Evolutionary conservation across 306 rosid species (phyloP).

Genomic region (Inga laurina): DNA sequence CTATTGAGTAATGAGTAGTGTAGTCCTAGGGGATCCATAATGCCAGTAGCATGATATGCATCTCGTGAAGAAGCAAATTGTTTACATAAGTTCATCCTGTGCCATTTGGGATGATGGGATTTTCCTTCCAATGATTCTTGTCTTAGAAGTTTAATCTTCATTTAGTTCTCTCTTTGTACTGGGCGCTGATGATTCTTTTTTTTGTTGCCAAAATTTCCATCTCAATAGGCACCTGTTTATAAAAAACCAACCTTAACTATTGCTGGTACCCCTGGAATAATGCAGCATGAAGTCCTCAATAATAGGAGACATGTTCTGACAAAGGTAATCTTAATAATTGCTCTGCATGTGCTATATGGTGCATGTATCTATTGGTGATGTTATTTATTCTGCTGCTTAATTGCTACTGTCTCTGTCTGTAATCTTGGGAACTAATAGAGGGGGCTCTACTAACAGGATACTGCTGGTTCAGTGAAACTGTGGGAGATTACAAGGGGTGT

Average conservation of each 20-base stretch:
- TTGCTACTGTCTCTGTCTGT: not conserved
- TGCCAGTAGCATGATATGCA: not conserved
- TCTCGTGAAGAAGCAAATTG: not conserved
- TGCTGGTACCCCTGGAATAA: conserved; percentile 75
- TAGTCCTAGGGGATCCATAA: not conserved
- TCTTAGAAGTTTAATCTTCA: conserved; percentile 19
- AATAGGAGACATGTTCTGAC: conserved; percentile 82
- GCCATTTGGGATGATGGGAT: not conserved
- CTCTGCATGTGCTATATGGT: not conserved
- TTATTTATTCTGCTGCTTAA: conserved; percentile 1
- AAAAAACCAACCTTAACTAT: conserved; percentile 70
- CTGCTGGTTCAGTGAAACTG: conserved; percentile 74
- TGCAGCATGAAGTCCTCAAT: conserved; percentile 83
- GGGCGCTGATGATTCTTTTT: conserved; percentile 17
- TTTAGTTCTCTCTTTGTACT: conserved; percentile 12
- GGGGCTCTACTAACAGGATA: conserved; percentile 51
- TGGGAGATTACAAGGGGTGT: conserved; percentile 90
- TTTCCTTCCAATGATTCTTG: conserved; percentile 13
- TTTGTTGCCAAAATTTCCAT: conserved; percentile 24
- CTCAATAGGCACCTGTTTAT: conserved; percentile 67
- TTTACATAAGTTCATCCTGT: not conserved
- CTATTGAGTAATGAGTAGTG: conserved; percentile 3
- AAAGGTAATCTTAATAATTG: conserved; percentile 55
- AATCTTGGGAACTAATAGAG: conserved; percentile 28
- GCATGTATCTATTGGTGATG: not conserved